These are phyloP conservation scores for Scutellaria baicalensis DNA, from an alignment of 257 asterid species.

Conservation along the genomic window DNA sequence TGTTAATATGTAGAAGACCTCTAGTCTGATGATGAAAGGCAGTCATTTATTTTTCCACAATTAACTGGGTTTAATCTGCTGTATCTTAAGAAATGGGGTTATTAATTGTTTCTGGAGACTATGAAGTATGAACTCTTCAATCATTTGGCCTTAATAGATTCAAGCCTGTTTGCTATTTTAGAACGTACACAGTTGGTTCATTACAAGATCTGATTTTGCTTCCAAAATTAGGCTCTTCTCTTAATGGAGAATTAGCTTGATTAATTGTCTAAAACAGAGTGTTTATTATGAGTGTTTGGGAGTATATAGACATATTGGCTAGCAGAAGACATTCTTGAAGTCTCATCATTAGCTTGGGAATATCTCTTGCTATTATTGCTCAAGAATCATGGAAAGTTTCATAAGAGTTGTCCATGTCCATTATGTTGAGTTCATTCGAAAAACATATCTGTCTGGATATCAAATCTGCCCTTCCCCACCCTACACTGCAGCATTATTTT, in stretches of 20 bases:
- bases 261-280: neutral
- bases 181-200: neutral
- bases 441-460: neutral
- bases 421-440: neutral
- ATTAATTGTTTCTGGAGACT: neutral
- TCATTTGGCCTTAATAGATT: neutral
- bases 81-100: neutral
- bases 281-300: neutral
- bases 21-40: neutral
- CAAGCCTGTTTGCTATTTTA: neutral
- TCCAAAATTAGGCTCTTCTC: neutral
- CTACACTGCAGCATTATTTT: neutral
- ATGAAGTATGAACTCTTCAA: neutral
- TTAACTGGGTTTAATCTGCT: neutral
- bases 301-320: neutral
- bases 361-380: neutral
- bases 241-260: neutral
- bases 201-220: neutral
- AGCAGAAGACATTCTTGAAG: neutral
- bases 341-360: neutral
- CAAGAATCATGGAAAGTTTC: neutral
- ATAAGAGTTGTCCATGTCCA: neutral
- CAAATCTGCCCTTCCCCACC: neutral
- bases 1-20: neutral
- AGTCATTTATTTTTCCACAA: neutral